These are phyloP conservation scores for Penicillium frequentans DNA, from an alignment of 2,329 filamentous ascomycete genomes.

Conservation along the genomic window DNA sequence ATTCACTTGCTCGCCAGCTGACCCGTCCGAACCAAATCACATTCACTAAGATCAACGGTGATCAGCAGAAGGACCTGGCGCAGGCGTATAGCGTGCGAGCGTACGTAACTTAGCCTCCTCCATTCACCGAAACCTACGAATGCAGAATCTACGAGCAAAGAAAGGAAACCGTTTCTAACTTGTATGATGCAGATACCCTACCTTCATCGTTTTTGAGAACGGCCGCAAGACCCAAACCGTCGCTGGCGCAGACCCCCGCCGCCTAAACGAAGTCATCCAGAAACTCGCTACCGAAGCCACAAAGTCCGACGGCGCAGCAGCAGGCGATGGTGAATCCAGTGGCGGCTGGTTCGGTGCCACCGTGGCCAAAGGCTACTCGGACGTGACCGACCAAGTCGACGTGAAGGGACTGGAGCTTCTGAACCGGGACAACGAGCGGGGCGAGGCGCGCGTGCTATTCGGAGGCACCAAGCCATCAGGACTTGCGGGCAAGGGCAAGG, in stretches of 20 bases:
- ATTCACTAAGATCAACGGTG: constrained; percentile 85
- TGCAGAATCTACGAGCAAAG: neutral
- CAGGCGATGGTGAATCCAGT: constrained; percentile 43
- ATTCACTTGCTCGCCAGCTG: constrained; percentile 69
- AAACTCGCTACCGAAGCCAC: constrained; percentile 67
- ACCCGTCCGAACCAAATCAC: constrained; percentile 71
- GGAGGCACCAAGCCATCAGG: constrained; percentile 65
- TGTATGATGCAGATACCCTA: constrained; percentile 64
- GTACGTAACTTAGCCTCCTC: constrained; percentile 39
- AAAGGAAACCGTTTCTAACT: neutral
- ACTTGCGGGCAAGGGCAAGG: constrained; percentile 47
- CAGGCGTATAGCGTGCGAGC: constrained; percentile 70
- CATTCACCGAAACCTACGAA: neutral
- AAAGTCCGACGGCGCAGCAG: constrained; percentile 44
- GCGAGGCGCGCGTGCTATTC: constrained; percentile 72
- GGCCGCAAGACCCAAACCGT: constrained; percentile 68
- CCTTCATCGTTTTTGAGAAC: constrained; percentile 85
- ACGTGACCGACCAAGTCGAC: constrained; percentile 82
- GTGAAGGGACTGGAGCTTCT: constrained; percentile 77
- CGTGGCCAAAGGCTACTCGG: constrained; percentile 75
- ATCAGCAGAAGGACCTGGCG: constrained; percentile 72
- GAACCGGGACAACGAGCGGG: constrained; percentile 78
- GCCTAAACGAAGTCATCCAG: constrained; percentile 69
- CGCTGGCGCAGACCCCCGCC: constrained; percentile 69
- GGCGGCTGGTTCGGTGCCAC: constrained; percentile 71